Percentiles rank a stretch among this genome's conserved stretches.
Conservation (phyloP, 2,329 filamentous ascomycete species). For the Lachnum nothofagi region DNA sequence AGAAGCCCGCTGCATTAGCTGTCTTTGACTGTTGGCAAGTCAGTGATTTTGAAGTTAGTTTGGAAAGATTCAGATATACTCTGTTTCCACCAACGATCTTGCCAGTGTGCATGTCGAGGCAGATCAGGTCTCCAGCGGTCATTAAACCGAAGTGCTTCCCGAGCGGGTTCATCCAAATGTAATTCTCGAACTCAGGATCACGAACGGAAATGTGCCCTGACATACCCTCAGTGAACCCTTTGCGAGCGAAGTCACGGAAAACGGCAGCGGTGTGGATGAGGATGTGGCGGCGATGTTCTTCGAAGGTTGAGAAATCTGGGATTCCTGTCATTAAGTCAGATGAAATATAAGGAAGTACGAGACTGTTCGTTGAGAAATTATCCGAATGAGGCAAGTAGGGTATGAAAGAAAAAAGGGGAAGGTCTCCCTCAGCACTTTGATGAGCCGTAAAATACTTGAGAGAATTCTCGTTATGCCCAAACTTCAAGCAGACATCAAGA, state of each 20-base stretch:
- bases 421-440: too few species aligned
- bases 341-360: background rate
- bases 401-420: background rate
- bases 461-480: too few species aligned
- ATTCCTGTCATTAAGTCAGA: conserved; percentile 38
- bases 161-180: conserved; percentile 66
- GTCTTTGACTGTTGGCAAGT: conserved; percentile 39
- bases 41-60: background rate
- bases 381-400: background rate
- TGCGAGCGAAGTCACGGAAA: conserved; percentile 62
- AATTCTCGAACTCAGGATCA: conserved; percentile 56
- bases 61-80: conserved; percentile 12
- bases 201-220: conserved; percentile 63
- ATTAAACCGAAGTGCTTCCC: conserved; percentile 61
- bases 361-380: background rate
- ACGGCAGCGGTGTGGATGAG: conserved; percentile 62
- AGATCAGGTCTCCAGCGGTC: conserved; percentile 61
- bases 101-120: conserved; percentile 56
- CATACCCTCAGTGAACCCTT: conserved; percentile 65
- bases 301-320: conserved; percentile 48
- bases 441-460: too few species aligned
- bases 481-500: too few species aligned
- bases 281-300: conserved; percentile 57
- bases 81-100: conserved; percentile 59
- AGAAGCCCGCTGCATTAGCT: conserved; percentile 62